Evolutionary conservation across 257 asterid species (phyloP).

Genomic region (Fraxinus excelsior): DNA sequence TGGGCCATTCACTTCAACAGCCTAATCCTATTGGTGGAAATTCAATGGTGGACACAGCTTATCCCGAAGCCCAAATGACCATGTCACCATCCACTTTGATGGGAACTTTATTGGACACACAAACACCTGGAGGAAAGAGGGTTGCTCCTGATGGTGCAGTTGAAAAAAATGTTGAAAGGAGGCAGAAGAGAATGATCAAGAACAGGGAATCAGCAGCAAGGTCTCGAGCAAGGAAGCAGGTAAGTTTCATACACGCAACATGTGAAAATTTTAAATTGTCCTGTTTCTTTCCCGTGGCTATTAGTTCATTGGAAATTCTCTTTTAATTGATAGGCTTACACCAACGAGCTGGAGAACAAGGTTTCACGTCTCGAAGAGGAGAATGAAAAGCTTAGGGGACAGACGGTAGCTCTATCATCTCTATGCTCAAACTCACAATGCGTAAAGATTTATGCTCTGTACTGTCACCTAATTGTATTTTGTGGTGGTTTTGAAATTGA

Average conservation of each 20-base stretch:
- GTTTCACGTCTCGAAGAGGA: slow-evolving; percentile 86
- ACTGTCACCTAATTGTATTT: background rate
- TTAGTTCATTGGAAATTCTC: slow-evolving; percentile 15
- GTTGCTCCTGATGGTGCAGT: slow-evolving; percentile 66
- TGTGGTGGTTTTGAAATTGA: background rate
- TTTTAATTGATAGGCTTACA: slow-evolving; percentile 68
- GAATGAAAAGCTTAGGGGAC: slow-evolving; percentile 81
- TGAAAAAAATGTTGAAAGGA: slow-evolving; percentile 77
- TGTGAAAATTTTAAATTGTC: background rate
- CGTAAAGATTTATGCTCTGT: background rate
- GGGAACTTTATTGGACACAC: slow-evolving; percentile 69
- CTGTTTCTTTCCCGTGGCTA: background rate
- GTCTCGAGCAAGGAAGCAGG: slow-evolving; percentile 94
- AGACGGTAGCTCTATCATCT: slow-evolving; percentile 50
- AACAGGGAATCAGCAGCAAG: slow-evolving; percentile 95
- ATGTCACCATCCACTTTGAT: slow-evolving; percentile 61
- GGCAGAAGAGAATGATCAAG: slow-evolving; percentile 96
- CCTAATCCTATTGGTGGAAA: slow-evolving; percentile 51
- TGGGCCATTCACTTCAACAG: slow-evolving; percentile 62
- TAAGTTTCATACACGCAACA: slow-evolving; percentile 14
- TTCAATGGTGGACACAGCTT: slow-evolving; percentile 49
- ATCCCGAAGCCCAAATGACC: slow-evolving; percentile 54
- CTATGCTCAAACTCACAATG: background rate
- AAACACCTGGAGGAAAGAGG: slow-evolving; percentile 69
- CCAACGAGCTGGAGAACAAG: slow-evolving; percentile 92